Conservation (phyloP, 2,329 filamentous ascomycete genomes). For the Aaosphaeria pasadenensis region DNA sequence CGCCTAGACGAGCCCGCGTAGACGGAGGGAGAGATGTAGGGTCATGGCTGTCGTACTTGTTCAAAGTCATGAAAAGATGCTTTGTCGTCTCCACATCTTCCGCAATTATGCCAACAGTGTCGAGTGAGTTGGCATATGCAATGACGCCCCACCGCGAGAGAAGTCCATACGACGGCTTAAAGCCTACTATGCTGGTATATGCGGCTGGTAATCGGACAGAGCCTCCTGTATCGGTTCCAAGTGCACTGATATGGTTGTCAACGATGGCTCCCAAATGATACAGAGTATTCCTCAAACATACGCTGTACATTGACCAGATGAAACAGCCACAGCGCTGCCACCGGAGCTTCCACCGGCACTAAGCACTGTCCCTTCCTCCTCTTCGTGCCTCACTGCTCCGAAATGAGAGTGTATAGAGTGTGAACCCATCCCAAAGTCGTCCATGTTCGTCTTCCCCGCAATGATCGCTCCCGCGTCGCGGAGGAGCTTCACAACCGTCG, state of each 20-base stretch:
- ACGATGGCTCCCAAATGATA: not conserved
- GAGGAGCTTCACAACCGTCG: slow-evolving; percentile 73
- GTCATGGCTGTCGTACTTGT: slow-evolving; percentile 65
- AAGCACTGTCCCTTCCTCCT: slow-evolving; percentile 45
- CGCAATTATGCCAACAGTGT: slow-evolving; percentile 80
- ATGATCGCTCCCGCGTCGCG: slow-evolving; percentile 60
- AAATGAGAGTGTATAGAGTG: slow-evolving; percentile 68
- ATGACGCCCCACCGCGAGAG: slow-evolving; percentile 83
- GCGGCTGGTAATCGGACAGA: slow-evolving; percentile 84
- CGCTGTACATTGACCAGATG: slow-evolving; percentile 58
- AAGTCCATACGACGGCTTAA: slow-evolving; percentile 89
- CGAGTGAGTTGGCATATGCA: slow-evolving; percentile 87
- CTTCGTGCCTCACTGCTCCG: slow-evolving; percentile 54
- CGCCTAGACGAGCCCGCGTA: slow-evolving; percentile 51
- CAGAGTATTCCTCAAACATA: slow-evolving; percentile 32
- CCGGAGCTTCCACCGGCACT: slow-evolving; percentile 67
- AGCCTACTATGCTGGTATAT: slow-evolving; percentile 79
- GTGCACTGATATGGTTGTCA: slow-evolving; percentile 47
- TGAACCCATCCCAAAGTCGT: slow-evolving; percentile 95
- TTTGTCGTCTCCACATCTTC: slow-evolving; percentile 49
- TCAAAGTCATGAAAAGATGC: slow-evolving; percentile 46
- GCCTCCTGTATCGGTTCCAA: slow-evolving; percentile 93
- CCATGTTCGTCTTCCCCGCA: slow-evolving; percentile 84
- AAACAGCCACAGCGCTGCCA: slow-evolving; percentile 85
- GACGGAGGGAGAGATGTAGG: slow-evolving; percentile 65